Base-by-base conservation (phyloP, 2,329 filamentous ascomycete species). In the Trichoderma sp. region DNA sequence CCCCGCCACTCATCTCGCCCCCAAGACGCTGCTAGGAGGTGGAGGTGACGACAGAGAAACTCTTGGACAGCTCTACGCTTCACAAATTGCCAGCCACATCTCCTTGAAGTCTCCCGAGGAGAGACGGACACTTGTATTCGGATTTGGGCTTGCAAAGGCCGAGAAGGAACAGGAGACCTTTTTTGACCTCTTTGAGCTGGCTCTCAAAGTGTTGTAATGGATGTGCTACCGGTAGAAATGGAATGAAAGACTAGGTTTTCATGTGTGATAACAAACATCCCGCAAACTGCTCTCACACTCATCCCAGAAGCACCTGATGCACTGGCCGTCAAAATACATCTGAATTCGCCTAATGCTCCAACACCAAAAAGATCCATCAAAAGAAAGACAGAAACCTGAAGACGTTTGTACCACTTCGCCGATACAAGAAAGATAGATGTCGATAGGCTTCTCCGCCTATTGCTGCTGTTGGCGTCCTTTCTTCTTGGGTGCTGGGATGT, bases 61-160 rank as follows among this genome's bases (percentile, higher is more conserved):
- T 0, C 84, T 97, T 6, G 96, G 95, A 1, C 95, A 98, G 83
- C 90, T 98, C 2, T 93, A 97, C 81, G 95, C 95, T 3, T 94
- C 94, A 60, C 96, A 98, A 81, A 93, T 98, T 78, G 97, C 93
- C 6, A 97, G 92, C 80, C 90, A 93, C 53, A 89, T 99, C 76
- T 88, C 92, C 21, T 90, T 93, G 76, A 92, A 92, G 77, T 89
- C 93, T 71, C 91, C 94, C 1, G 87, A 91, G 64, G 90, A 92
- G 77, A 86, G 85, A 74, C 87, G 91, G 59, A 91, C 87, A 2
- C 82, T 93, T n/a, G 85, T 93, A 11, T 83, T 93, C 3, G 91
- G 91, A 0, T 83, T 93, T 9, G 91, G 91, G 0, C 79, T 93
- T 75, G 85, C 85, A 38, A 89, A 86, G 76, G 82, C 87, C 2